phyloP scores from a whole-genome alignment of 768 basidiomycete species.

The Termitomyces sp. region DNA sequence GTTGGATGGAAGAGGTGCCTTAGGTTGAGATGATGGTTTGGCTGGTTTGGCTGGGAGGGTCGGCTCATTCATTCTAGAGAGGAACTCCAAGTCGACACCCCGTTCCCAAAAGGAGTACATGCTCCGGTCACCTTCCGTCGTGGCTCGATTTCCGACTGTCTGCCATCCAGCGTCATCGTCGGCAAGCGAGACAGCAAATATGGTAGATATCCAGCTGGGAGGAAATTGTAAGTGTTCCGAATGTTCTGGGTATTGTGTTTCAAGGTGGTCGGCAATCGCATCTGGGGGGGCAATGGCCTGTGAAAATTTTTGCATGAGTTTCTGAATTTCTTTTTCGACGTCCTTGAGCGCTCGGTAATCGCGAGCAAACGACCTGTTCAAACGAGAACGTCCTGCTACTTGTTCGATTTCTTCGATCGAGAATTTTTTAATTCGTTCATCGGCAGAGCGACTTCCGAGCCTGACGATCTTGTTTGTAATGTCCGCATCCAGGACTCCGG shows the following conservation, averaged over 20 bases:
- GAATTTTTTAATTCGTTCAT: slow-evolving; percentile 58
- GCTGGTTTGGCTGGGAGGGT: neutral
- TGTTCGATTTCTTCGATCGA: slow-evolving; percentile 59
- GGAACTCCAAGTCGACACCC: slow-evolving; percentile 44
- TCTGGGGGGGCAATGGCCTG: slow-evolving; percentile 29
- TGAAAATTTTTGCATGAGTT: slow-evolving; percentile 41
- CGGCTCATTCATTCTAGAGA: slow-evolving; percentile 19
- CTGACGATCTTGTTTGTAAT: slow-evolving; percentile 67
- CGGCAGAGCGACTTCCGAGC: slow-evolving; percentile 60
- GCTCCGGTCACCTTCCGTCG: slow-evolving; percentile 22
- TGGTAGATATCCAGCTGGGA: slow-evolving; percentile 43
- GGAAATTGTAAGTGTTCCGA: slow-evolving; percentile 35
- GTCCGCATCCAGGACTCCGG: slow-evolving; percentile 56
- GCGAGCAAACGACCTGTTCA: slow-evolving; percentile 29
- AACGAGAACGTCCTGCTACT: slow-evolving; percentile 34
- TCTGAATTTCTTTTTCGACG: slow-evolving; percentile 42
- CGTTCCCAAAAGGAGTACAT: slow-evolving; percentile 51
- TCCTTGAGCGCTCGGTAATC: slow-evolving; percentile 38
- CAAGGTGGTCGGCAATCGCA: slow-evolving; percentile 39
- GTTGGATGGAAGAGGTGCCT: neutral
- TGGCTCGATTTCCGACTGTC: slow-evolving; percentile 22
- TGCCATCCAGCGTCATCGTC: slow-evolving; percentile 30
- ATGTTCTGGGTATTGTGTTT: slow-evolving; percentile 46
- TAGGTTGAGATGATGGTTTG: neutral
- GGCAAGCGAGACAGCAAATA: slow-evolving; percentile 4